These are phyloP conservation scores for Fistulinella prunicolor DNA, from an alignment of 768 basidiomycete genomes.

Conservation along the genomic window DNA sequence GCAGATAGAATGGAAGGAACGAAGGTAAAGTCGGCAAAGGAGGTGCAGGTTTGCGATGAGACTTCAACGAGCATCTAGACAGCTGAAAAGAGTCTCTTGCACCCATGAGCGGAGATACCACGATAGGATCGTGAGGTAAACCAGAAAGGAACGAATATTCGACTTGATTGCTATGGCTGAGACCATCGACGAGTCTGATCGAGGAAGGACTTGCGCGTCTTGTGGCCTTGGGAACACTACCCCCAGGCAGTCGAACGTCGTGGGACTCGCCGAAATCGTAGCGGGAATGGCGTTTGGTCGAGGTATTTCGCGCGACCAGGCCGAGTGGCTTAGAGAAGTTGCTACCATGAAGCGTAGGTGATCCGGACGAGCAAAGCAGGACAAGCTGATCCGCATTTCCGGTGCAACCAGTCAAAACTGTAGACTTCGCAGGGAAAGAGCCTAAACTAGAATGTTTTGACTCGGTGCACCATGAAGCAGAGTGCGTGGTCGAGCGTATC, in stretches of 20 bases:
- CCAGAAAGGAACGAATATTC: conserved; percentile 25
- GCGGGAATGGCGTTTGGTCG: not conserved
- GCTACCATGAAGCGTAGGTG: not conserved
- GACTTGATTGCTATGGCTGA: conserved; percentile 11
- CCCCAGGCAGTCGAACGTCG: not conserved
- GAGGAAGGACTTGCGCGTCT: conserved; percentile 21
- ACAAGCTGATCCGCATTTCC: conserved; percentile 2
- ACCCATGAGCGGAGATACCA: conserved; percentile 22
- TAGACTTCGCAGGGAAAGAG: conserved; percentile 11
- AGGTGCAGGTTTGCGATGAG: conserved; percentile 14
- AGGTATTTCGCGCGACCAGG: not conserved
- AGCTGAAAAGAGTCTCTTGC: conserved; percentile 31
- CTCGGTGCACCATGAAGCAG: not conserved
- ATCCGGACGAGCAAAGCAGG: not conserved
- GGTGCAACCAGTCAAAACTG: conserved; percentile 5
- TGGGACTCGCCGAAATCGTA: conserved; percentile 9
- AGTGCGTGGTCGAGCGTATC: conserved; percentile 7
- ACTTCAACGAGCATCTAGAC: conserved; percentile 12
- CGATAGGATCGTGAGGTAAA: conserved; percentile 15
- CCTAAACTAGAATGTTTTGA: conserved; percentile 1
- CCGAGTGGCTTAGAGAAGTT: not conserved
- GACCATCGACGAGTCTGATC: conserved; percentile 23
- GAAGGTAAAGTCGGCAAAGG: conserved; percentile 23
- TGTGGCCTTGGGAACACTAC: not conserved
- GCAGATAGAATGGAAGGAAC: conserved; percentile 9